Conservation (phyloP, 2,329 filamentous ascomycete genomes). For the Chaetomiaceae sp. region DNA sequence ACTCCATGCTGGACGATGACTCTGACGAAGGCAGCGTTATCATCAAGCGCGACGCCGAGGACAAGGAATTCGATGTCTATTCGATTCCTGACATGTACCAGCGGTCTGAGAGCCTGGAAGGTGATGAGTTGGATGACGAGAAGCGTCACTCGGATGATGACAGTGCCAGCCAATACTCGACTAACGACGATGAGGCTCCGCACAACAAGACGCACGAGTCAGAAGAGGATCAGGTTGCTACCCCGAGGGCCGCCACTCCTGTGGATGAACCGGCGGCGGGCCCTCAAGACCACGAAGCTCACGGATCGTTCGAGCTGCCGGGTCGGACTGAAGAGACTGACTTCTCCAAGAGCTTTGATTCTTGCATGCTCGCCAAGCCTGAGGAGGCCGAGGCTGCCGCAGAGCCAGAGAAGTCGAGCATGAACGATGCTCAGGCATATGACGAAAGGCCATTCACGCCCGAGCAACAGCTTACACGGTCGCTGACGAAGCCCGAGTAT, state of each 20-base stretch:
- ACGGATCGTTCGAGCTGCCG: slow-evolving; percentile 10
- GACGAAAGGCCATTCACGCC: slow-evolving; percentile 47
- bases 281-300: background rate
- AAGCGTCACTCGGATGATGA: slow-evolving; percentile 35
- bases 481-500: slow-evolving; percentile 57
- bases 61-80: slow-evolving; percentile 61
- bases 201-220: slow-evolving; percentile 27
- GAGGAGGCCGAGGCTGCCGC: slow-evolving; percentile 35
- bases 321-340: slow-evolving; percentile 25
- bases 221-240: slow-evolving; percentile 30
- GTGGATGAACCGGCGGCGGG: slow-evolving; percentile 25
- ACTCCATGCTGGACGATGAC: slow-evolving; percentile 54
- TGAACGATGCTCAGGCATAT: slow-evolving; percentile 36
- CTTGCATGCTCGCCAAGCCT: slow-evolving; percentile 44
- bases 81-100: slow-evolving; percentile 64
- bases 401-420: slow-evolving; percentile 35
- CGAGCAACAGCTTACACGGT: slow-evolving; percentile 35
- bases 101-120: slow-evolving; percentile 38
- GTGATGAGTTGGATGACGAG: slow-evolving; percentile 29
- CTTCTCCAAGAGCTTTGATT: slow-evolving; percentile 43
- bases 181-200: slow-evolving; percentile 27
- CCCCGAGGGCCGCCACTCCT: slow-evolving; percentile 46
- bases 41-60: slow-evolving; percentile 61
- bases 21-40: slow-evolving; percentile 55
- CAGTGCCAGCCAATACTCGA: slow-evolving; percentile 56